These are phyloP conservation scores for Botrytis fabae DNA, from an alignment of 2,329 filamentous ascomycete genomes.

Conservation along the genomic window DNA sequence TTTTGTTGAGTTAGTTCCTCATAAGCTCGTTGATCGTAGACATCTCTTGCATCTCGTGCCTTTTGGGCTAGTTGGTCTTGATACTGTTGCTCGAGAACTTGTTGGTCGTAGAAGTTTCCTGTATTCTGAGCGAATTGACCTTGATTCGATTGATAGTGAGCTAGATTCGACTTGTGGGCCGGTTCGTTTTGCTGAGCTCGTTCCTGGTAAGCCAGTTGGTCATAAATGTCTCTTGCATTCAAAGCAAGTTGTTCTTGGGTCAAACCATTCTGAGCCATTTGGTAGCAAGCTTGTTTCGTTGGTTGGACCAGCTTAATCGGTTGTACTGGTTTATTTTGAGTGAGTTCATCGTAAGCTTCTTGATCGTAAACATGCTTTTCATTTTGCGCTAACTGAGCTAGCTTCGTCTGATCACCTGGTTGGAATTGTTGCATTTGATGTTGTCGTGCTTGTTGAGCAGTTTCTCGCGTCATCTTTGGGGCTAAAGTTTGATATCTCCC, in stretches of 20 bases:
- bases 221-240: neutral
- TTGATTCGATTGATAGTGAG: neutral
- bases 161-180: neutral
- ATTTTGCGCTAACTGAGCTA: neutral
- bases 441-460: neutral
- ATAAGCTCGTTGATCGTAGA: neutral
- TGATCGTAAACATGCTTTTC: neutral
- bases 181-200: neutral
- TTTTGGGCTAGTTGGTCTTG: too few species aligned
- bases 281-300: neutral
- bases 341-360: neutral
- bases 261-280: neutral
- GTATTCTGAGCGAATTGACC: too few species aligned
- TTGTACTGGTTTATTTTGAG: neutral
- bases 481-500: neutral
- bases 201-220: neutral
- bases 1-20: too few species aligned
- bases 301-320: neutral
- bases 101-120: too few species aligned
- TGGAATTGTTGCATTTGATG: neutral
- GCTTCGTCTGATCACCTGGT: accelerated
- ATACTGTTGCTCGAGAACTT: too few species aligned
- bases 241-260: neutral
- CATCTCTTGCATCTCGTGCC: neutral
- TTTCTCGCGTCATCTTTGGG: neutral